Percentiles rank a stretch among this genome's conserved stretches.
phyloP scores from a whole-genome alignment of 148 eudicot species.

The Gaultheria prostrata region DNA sequence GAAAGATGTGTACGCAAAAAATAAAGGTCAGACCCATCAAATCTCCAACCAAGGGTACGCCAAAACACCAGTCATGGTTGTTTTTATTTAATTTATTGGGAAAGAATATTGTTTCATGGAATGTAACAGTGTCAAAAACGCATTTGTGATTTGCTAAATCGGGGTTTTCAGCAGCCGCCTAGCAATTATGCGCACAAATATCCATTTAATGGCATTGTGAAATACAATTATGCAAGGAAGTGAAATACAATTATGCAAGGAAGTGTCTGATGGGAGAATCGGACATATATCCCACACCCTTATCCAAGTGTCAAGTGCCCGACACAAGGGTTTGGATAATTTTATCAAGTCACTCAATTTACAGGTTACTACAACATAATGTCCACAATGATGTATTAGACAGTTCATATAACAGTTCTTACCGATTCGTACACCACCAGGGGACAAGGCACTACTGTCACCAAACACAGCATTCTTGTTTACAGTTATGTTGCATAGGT shows the following conservation, averaged over 20 bases:
- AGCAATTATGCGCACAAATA: not conserved
- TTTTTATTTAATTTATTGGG: too few relatives aligned
- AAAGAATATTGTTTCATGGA: too few relatives aligned
- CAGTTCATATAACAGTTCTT: conserved; percentile 21
- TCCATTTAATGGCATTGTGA: not conserved
- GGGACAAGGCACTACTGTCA: conserved; percentile 96
- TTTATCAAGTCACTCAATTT: not conserved
- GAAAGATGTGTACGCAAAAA: too few relatives aligned
- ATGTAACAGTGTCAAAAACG: too few relatives aligned
- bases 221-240: not conserved
- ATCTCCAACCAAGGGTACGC: too few relatives aligned
- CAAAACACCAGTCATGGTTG: too few relatives aligned
- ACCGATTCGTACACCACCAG: conserved; percentile 98
- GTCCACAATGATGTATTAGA: not conserved
- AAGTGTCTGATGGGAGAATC: not conserved
- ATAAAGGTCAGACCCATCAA: too few relatives aligned
- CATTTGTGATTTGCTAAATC: too few relatives aligned
- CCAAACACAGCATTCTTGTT: conserved; percentile 99
- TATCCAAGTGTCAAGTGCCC: not conserved
- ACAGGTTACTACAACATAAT: not conserved
- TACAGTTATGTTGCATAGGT: conserved; percentile 91
- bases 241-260: not conserved
- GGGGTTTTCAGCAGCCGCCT: too few relatives aligned
- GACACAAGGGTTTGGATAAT: not conserved
- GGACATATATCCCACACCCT: not conserved